A percentile compares a stretch with the other conserved stretches of the same genome.
Evolutionary conservation across 768 basidiomycete genomes (phyloP).

Genomic region (Kwoniella europaea): DNA sequence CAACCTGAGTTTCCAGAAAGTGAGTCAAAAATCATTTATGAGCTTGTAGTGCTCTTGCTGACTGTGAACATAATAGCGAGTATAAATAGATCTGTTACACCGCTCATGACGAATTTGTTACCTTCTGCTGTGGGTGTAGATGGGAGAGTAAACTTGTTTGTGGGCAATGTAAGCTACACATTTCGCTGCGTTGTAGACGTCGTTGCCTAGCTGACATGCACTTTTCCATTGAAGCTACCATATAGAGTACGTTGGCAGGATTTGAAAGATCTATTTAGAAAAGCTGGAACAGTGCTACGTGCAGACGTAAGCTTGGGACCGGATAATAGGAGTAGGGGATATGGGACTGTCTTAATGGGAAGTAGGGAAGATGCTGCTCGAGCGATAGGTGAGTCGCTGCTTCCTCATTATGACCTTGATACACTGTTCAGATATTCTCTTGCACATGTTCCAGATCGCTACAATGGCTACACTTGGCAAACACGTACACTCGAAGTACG

Average conservation of each 20-base stretch:
- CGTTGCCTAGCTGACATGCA: no score
- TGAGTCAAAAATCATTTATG: conserved; percentile 14
- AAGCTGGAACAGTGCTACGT: conserved; percentile 85
- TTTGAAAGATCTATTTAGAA: conserved; percentile 94
- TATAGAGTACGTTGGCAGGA: conserved; percentile 99
- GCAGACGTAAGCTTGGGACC: conserved; percentile 79
- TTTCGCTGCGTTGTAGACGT: no score
- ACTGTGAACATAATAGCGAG: neutral
- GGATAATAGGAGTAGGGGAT: conserved; percentile 87
- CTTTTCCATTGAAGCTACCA: conserved; percentile 68
- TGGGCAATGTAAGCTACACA: conserved; percentile 81
- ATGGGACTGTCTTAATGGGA: conserved; percentile 92
- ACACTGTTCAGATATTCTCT: neutral
- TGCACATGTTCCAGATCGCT: conserved; percentile 67
- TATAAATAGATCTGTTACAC: conserved; percentile 38
- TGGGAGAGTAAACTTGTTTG: conserved; percentile 92
- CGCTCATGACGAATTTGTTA: conserved; percentile 49
- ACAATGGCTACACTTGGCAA: conserved; percentile 98
- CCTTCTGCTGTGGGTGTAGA: conserved; percentile 62
- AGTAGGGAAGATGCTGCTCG: conserved; percentile 92
- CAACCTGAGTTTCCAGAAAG: conserved; percentile 58
- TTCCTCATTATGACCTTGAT: no score
- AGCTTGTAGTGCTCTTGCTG: conserved; percentile 3
- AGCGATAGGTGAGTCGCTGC: conserved; percentile 66
- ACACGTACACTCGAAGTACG: conserved; percentile 88